Conservation (phyloP, 2,329 filamentous ascomycete species). For the Immersiporthe knoxdaviesiana region DNA sequence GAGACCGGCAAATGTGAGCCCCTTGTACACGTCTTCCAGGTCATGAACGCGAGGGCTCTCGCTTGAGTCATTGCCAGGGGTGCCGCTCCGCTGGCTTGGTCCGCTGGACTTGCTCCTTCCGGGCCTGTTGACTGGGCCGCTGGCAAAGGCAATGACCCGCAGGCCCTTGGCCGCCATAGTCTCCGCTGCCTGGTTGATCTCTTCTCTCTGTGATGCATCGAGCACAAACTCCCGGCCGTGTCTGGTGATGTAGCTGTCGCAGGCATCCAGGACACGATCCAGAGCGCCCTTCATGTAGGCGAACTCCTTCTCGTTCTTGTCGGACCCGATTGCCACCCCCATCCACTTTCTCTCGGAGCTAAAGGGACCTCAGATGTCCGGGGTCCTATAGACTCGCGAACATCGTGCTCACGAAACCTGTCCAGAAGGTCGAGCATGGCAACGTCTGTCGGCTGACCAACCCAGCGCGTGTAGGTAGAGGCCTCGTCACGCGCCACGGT, state of each 20-base stretch:
- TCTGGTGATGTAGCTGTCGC: constrained; percentile 85
- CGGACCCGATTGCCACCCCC: constrained; percentile 82
- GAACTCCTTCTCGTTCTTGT: constrained; percentile 70
- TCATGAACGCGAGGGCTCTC: constrained; percentile 48
- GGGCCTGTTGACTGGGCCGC: constrained; percentile 66
- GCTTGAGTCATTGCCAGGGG: constrained; percentile 48
- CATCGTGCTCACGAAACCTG: constrained; percentile 86
- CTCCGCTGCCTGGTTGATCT: constrained; percentile 79
- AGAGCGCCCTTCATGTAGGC: constrained; percentile 96
- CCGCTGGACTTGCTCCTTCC: constrained; percentile 46
- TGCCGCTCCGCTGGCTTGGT: constrained; percentile 53
- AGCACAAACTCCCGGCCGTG: constrained; percentile 86
- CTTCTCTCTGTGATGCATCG: constrained; percentile 73
- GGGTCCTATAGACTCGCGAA: constrained; percentile 81
- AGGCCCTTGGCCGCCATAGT: constrained; percentile 87
- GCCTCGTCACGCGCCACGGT: constrained; percentile 70
- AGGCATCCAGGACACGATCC: constrained; percentile 82
- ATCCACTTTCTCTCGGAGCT: constrained; percentile 98
- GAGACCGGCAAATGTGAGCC: constrained; percentile 85
- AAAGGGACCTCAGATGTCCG: constrained; percentile 88
- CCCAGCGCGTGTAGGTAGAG: constrained; percentile 80
- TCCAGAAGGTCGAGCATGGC: constrained; percentile 95
- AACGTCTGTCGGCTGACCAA: constrained; percentile 95
- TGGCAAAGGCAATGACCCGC: constrained; percentile 90
- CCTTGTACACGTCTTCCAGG: constrained; percentile 75